Percentiles rank a stretch among this genome's conserved stretches.
phyloP scores from a whole-genome alignment of 1,284 basidiomycete genomes.

The Binderoboletus segoi region DNA sequence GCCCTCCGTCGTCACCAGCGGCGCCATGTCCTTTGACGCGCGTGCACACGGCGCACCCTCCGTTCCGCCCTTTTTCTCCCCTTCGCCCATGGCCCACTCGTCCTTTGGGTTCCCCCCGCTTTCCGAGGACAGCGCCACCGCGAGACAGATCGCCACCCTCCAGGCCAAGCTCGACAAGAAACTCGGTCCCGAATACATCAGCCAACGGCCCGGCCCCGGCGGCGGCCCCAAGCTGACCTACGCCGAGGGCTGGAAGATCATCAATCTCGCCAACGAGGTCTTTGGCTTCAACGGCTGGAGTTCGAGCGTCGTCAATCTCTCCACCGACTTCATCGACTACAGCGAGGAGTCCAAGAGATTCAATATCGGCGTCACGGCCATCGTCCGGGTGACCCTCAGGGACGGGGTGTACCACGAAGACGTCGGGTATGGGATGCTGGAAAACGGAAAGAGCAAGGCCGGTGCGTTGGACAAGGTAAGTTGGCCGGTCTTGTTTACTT shows the following conservation, averaged over 20 bases:
- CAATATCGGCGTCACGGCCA: slow-evolving; percentile 81
- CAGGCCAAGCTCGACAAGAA: slow-evolving; percentile 86
- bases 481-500: not conserved
- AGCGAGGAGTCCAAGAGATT: slow-evolving; percentile 68
- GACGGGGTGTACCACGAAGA: slow-evolving; percentile 95
- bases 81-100: not conserved
- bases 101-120: slow-evolving; percentile 32
- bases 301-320: slow-evolving; percentile 78
- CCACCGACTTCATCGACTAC: slow-evolving; percentile 75
- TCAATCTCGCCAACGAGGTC: slow-evolving; percentile 96
- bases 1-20: slow-evolving; percentile 46
- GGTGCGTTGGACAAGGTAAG: slow-evolving; percentile 89
- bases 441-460: slow-evolving; percentile 86
- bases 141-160: slow-evolving; percentile 63
- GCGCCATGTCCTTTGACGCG: slow-evolving; percentile 59
- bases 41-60: slow-evolving; percentile 60
- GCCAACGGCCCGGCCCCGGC: slow-evolving; percentile 85
- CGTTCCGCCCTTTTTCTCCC: too few species aligned
- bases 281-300: slow-evolving; percentile 99
- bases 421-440: slow-evolving; percentile 86
- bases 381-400: slow-evolving; percentile 84
- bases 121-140: slow-evolving; percentile 55
- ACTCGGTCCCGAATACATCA: slow-evolving; percentile 93
- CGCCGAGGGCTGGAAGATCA: slow-evolving; percentile 96
- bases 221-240: slow-evolving; percentile 90